Conservation (phyloP, 1,284 basidiomycete genomes). For the Cerioporus squamosus region DNA sequence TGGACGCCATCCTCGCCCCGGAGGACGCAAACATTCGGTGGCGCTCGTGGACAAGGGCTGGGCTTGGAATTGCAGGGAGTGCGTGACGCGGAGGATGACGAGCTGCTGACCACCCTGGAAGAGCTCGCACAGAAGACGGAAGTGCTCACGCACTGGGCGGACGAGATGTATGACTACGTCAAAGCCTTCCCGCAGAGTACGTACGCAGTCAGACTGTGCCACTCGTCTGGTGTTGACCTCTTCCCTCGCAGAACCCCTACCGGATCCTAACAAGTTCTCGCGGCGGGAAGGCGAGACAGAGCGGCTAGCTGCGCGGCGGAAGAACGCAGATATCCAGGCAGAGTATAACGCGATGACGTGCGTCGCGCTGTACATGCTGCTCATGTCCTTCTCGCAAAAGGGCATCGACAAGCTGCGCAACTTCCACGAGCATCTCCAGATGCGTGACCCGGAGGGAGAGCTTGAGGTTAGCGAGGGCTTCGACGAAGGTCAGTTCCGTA, state of each 20-base stretch:
- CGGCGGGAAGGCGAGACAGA: constrained; percentile 76
- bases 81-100: constrained; percentile 83
- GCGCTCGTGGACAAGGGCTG: constrained; percentile 29
- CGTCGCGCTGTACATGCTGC: constrained; percentile 91
- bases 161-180: constrained; percentile 87
- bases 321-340: constrained; percentile 73
- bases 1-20: constrained; percentile 50
- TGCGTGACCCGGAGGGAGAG: constrained; percentile 75
- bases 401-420: constrained; percentile 81
- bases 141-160: constrained; percentile 91
- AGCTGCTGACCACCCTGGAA: constrained; percentile 77
- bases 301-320: constrained; percentile 64
- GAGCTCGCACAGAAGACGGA: constrained; percentile 95
- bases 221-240: background rate
- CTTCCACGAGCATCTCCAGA: constrained; percentile 75
- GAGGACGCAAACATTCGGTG: constrained; percentile 44
- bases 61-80: constrained; percentile 36
- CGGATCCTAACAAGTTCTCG: constrained; percentile 72
- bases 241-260: constrained; percentile 61
- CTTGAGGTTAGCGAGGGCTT: constrained; percentile 76
- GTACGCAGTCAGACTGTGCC: constrained; percentile 32
- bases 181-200: constrained; percentile 78
- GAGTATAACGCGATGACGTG: constrained; percentile 83
- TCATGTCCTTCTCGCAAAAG: constrained; percentile 91
- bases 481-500: constrained; percentile 65